Conservation (phyloP, 75 land plant species). For the Pinus taeda region DNA sequence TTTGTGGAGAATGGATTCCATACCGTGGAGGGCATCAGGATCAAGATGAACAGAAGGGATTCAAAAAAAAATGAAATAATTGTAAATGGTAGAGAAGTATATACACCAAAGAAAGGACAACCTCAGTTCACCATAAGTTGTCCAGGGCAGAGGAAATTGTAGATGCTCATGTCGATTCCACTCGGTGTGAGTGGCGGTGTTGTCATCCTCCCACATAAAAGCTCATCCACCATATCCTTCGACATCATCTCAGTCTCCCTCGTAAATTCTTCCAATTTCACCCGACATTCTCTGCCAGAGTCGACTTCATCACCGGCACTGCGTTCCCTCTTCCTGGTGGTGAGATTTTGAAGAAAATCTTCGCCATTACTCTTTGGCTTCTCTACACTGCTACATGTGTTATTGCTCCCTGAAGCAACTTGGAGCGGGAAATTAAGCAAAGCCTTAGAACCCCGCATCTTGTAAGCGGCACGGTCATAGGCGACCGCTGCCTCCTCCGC, state of each 20-base stretch:
- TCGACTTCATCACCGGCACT: not conserved
- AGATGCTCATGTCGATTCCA: not conserved
- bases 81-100: too few relatives aligned
- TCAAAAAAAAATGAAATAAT: too few relatives aligned
- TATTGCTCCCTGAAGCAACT: not conserved
- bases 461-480: slow-evolving; percentile 42
- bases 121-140: slow-evolving; percentile 4
- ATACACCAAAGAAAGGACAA: too few relatives aligned
- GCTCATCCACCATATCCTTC: not conserved
- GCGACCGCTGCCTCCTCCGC: slow-evolving; percentile 44
- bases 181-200: not conserved
- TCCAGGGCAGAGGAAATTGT: not conserved
- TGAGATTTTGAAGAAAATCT: not conserved
- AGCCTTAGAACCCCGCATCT: slow-evolving; percentile 34
- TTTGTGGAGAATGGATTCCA: too few relatives aligned
- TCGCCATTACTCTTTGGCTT: not conserved
- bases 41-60: too few relatives aligned
- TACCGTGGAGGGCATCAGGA: too few relatives aligned
- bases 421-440: slow-evolving; percentile 31
- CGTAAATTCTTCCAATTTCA: not conserved
- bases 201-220: not conserved
- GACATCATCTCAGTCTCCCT: not conserved
- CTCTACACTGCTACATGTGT: not conserved
- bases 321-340: not conserved
- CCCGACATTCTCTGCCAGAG: not conserved